Evolutionary conservation across 2,329 filamentous ascomycete species (phyloP).

Genomic region (Curvularia sp.): DNA sequence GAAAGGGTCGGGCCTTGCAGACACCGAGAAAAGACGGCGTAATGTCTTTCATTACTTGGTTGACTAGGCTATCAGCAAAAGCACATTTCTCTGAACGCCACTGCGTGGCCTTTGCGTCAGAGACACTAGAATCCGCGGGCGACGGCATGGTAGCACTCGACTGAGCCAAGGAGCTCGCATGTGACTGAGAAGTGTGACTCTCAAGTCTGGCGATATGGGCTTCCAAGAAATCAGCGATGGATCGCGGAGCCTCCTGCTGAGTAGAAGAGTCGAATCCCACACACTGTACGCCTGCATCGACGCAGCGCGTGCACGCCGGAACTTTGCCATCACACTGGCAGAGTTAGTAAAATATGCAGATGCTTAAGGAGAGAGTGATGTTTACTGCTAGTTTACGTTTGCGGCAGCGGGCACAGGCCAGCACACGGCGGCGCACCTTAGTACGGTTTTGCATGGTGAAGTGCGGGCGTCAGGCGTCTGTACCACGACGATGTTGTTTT

Average conservation of each 20-base stretch:
- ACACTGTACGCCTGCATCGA: conserved; percentile 41
- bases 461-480: conserved; percentile 22
- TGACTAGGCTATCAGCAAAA: conserved; percentile 43
- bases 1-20: conserved; percentile 41
- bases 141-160: conserved; percentile 32
- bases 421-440: conserved; percentile 47
- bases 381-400: conserved; percentile 48
- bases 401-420: conserved; percentile 48
- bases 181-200: conserved; percentile 24
- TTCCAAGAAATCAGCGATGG: conserved; percentile 46
- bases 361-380: conserved; percentile 4
- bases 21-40: conserved; percentile 48
- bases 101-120: conserved; percentile 25
- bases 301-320: conserved; percentile 45
- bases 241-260: conserved; percentile 43
- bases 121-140: conserved; percentile 35
- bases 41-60: conserved; percentile 47
- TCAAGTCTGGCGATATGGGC: conserved; percentile 42
- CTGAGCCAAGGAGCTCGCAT: conserved; percentile 25
- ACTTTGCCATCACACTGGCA: conserved; percentile 48
- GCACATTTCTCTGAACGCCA: conserved; percentile 36
- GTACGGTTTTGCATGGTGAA: conserved; percentile 43
- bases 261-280: conserved; percentile 48
- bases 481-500: conserved; percentile 23
- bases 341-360: conserved; percentile 11